Evolutionary conservation across 1,284 basidiomycete species (phyloP).

Genomic region (Boletus smithii): DNA sequence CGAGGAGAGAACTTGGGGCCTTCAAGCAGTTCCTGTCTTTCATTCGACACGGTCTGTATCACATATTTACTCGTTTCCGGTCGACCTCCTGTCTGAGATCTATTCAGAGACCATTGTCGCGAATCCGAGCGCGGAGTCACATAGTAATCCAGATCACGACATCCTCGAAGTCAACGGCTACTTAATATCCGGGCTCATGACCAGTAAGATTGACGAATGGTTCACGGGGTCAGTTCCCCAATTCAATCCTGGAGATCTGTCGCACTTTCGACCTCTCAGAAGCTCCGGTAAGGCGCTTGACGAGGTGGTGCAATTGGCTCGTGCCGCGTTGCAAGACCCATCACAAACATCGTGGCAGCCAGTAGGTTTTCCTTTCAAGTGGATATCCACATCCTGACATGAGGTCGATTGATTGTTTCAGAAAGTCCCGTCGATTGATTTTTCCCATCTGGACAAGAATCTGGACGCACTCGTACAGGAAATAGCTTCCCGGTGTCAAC

Average conservation of each 20-base stretch:
- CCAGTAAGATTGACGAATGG: slow-evolving; percentile 73
- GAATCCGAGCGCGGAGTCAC: slow-evolving; percentile 46
- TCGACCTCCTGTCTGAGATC: slow-evolving; percentile 18
- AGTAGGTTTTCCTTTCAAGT: slow-evolving; percentile 37
- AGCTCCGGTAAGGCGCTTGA: slow-evolving; percentile 36
- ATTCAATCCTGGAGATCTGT: slow-evolving; percentile 55
- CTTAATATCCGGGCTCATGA: slow-evolving; percentile 63
- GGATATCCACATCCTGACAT: slow-evolving; percentile 22
- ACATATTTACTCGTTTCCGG: slow-evolving; percentile 13
- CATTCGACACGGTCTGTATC: slow-evolving; percentile 64
- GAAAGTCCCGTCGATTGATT: slow-evolving; percentile 48
- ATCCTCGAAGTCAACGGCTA: slow-evolving; percentile 78
- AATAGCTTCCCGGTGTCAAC: slow-evolving; percentile 56
- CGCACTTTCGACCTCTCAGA: slow-evolving; percentile 40
- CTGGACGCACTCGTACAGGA: slow-evolving; percentile 62
- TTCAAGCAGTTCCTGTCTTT: slow-evolving; percentile 79
- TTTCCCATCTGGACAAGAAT: slow-evolving; percentile 64
- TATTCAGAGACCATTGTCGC: slow-evolving; percentile 36
- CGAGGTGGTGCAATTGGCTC: slow-evolving; percentile 46
- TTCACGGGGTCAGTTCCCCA: slow-evolving; percentile 63
- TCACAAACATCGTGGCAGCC: slow-evolving; percentile 42
- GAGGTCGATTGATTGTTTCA: slow-evolving; percentile 35
- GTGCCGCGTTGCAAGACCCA: slow-evolving; percentile 43
- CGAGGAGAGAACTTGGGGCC: slow-evolving; percentile 61
- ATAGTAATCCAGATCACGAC: slow-evolving; percentile 59